These are phyloP conservation scores for Exserohilum rostratum DNA, from an alignment of 2,329 filamentous ascomycete species.

Conservation along the genomic window DNA sequence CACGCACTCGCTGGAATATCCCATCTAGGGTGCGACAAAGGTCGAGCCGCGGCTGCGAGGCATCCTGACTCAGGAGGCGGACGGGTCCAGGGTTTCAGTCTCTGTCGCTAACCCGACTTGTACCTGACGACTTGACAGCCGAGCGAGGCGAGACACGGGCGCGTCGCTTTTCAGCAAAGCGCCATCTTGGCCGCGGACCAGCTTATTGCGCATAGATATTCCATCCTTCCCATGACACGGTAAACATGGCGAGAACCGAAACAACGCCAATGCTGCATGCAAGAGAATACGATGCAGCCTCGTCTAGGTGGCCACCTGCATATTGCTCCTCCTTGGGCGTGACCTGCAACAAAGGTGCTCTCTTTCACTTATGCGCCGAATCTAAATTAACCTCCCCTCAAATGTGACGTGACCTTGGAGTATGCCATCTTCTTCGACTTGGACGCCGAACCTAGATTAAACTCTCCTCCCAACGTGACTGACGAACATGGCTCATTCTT, in stretches of 20 bases:
- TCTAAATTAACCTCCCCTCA: constrained; percentile 38
- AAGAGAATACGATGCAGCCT: neutral
- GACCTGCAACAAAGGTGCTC: constrained; percentile 48
- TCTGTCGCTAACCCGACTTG: neutral
- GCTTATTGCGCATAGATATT: neutral
- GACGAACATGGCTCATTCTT: no score
- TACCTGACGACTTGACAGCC: neutral
- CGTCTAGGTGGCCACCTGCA: neutral
- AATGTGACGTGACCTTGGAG: no score
- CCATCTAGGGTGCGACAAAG: no score
- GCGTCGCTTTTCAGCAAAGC: neutral
- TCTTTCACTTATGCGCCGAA: constrained; percentile 51
- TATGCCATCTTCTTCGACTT: no score
- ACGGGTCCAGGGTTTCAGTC: neutral
- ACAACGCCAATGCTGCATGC: neutral
- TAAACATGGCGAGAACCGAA: neutral
- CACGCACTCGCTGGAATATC: no score
- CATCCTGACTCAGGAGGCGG: neutral
- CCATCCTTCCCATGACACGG: neutral
- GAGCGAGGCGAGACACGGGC: neutral
- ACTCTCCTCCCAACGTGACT: no score
- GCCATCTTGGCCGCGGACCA: neutral
- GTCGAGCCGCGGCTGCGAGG: neutral
- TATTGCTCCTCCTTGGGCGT: constrained; percentile 39
- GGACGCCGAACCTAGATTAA: no score